Evolutionary conservation across 2,329 filamentous ascomycete genomes (phyloP), one percentile per base, ranked within the genome.

Genomic region (Penicillium decumbens): DNA sequence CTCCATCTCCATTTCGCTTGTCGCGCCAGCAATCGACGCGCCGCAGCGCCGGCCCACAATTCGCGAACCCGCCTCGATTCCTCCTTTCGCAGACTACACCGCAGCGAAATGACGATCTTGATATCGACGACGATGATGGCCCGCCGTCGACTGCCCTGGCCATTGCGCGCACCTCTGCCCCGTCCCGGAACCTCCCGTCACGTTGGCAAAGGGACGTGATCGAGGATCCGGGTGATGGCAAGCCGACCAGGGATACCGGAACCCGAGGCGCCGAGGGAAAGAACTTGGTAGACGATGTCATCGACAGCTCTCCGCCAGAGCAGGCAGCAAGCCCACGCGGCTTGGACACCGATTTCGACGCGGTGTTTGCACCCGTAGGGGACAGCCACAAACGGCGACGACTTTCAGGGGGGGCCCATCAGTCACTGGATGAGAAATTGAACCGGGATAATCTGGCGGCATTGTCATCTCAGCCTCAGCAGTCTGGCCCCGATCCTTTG

Each of bases 11-110:
- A 25, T 66, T 65, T 46, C 64, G 63, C 38, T 49, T 56, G 6
- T 51, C 63, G 47, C 63, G 63, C 42, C 54, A 64, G 12, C 49
- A 57, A 28, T 55, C 61, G 28, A 51, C 63, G 39, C 65, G 62
- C 27, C 56, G 58, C 37, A 59, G 41, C 39, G 54, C 58, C 32
- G 59, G 63, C 15, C 55, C 65, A 12, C 65, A 68, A 13, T 69
- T 69, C 49, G 65, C 66, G 2, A 62, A 62, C 4, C 66, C 65
- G 1, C 66, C 64, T 25, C 65, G 65, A 4, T 69, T 69, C 24
- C 29, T 67, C 7, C 47, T 68, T 6, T 68, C 65, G 0, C 64
- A 66, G 38, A 54, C 46, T 5, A 51, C 51, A 12, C 41, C 53
- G 3, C 49, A 50, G 15, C 18, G 41, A 1, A 49, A 44, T 5